Base-by-base conservation (phyloP, 2,329 filamentous ascomycete genomes). In the Botryotinia convoluta region DNA sequence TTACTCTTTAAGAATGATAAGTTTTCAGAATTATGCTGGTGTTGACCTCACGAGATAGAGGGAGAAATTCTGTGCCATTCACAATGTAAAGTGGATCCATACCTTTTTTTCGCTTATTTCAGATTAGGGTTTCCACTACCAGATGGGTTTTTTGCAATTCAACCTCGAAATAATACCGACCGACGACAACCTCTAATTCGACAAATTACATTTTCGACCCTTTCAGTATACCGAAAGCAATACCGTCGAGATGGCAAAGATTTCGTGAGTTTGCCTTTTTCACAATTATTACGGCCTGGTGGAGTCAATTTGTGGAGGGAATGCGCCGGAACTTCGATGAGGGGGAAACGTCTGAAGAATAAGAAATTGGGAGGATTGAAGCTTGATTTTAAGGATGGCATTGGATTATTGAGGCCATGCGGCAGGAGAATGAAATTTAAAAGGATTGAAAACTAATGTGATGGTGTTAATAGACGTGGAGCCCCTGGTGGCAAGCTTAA, bases 401-500 rank as follows among this genome's bases (percentile, higher is more conserved):
- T 20, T 61, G 73, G 22, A 51, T 48, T 3, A 0, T 39, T 32
- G 54, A 67, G 61, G 64, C 62, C 22, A 68, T 32, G 39, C n/a
- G 20, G 42, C 18, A 57, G 22, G 1, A 68, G 59, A 70, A 48
- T 20, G 20, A 51, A 44, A 62, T 22, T 54, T 42, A 8, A 44
- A 29, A 48, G 32, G 26, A 71, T 29, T 62, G 29, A 71, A 69
- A 71, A 71, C 77, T 78, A 72, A 78, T 73, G 32, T 44, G 54
- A 78, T 73, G 54, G 42, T 45, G 26, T 69, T 65, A 14, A 80
- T 81, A 91, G 89, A 79, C 89, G 94, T 90, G 93, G 92, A 93
- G 92, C 94, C 90, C 93, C 95, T 84, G 96, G 96, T 91, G 97
- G 97, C 93, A 99, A 99, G 93, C 93, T 98, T 84, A 98, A 97